These are phyloP conservation scores for Cercophora scortea DNA, from an alignment of 495 filamentous ascomycete genomes.

Conservation along the genomic window DNA sequence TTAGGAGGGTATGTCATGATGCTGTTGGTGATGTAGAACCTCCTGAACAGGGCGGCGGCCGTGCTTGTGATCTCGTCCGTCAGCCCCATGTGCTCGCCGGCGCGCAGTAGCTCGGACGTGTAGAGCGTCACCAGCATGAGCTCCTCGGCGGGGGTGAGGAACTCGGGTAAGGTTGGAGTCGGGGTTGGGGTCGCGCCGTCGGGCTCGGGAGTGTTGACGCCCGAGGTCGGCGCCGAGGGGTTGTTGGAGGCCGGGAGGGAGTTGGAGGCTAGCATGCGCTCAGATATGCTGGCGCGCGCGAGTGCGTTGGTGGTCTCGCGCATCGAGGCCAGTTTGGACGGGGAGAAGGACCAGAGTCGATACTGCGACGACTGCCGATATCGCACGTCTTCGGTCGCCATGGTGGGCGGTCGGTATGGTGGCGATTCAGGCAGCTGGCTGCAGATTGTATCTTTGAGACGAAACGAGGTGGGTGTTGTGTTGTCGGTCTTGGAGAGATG, in stretches of 20 bases:
- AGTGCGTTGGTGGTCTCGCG: slow-evolving; percentile 68
- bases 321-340: slow-evolving; percentile 55
- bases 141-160: slow-evolving; percentile 74
- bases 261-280: slow-evolving; percentile 21
- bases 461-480: no score
- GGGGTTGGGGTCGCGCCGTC: slow-evolving; percentile 22
- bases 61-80: slow-evolving; percentile 82
- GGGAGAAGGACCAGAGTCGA: slow-evolving; percentile 87
- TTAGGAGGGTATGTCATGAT: slow-evolving; percentile 91
- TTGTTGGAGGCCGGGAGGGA: slow-evolving; percentile 5
- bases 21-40: slow-evolving; percentile 92
- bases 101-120: slow-evolving; percentile 62
- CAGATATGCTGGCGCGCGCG: slow-evolving; percentile 62
- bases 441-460: no score
- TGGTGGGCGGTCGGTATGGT: slow-evolving; percentile 4
- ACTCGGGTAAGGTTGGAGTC: slow-evolving; percentile 50
- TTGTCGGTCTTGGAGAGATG: no score
- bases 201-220: slow-evolving; percentile 26
- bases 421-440: no score
- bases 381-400: slow-evolving; percentile 71
- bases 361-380: slow-evolving; percentile 91
- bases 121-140: slow-evolving; percentile 72
- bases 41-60: slow-evolving; percentile 81
- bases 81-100: slow-evolving; percentile 68
- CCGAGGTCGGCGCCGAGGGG: slow-evolving; percentile 23